phyloP scores from a whole-genome alignment of 1,284 basidiomycete species.

The Coniferiporia sulphurascens region DNA sequence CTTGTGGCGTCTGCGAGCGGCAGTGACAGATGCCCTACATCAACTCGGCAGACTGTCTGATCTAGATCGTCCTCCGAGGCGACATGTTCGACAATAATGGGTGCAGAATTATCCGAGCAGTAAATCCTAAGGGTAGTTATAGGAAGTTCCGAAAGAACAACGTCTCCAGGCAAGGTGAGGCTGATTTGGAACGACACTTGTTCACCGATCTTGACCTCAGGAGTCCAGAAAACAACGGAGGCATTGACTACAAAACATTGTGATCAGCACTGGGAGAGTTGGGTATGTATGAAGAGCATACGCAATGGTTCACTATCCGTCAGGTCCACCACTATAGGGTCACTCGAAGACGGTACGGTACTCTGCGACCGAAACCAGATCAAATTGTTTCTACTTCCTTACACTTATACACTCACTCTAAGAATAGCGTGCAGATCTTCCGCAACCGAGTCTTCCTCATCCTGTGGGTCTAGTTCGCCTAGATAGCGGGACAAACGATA shows the following conservation, averaged over 20 bases:
- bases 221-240: constrained; percentile 64
- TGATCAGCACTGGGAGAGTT: neutral
- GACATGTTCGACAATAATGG: constrained; percentile 46
- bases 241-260: constrained; percentile 49
- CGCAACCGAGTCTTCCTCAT: constrained; percentile 40
- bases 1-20: constrained; percentile 22
- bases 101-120: constrained; percentile 43
- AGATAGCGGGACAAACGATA: neutral
- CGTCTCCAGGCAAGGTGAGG: constrained; percentile 43
- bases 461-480: constrained; percentile 28
- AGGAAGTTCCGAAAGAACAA: constrained; percentile 48
- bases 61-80: constrained; percentile 14
- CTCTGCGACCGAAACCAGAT: constrained; percentile 39
- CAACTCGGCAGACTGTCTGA: constrained; percentile 34
- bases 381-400: neutral
- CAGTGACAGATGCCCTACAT: constrained; percentile 13
- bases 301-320: constrained; percentile 58
- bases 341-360: constrained; percentile 58
- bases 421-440: constrained; percentile 68
- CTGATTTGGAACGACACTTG: constrained; percentile 68
- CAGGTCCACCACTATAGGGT: constrained; percentile 56
- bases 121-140: constrained; percentile 54
- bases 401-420: constrained; percentile 39
- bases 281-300: constrained; percentile 32
- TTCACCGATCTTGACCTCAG: constrained; percentile 56